Evolutionary conservation across 164 flowering plant genomes (phyloP), one percentile per base, ranked within the genome.

Genomic region (Macadamia integrifolia): DNA sequence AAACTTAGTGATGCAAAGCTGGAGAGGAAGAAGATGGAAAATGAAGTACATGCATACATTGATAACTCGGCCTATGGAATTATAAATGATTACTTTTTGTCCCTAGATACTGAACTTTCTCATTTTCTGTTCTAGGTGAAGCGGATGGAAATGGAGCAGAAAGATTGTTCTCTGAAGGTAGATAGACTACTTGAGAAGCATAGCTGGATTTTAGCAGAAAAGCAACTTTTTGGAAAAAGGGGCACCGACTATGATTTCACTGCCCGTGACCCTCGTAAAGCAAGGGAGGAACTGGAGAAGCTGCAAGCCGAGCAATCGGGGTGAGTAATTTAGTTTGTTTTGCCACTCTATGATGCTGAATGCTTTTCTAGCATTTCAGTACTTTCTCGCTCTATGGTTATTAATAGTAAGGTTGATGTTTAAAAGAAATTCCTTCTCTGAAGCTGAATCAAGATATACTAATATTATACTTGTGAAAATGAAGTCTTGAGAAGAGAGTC

Each of bases 401-500:
- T n/a, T 30, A 48, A 14, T 13, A 4, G 6, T 15, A 31, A 23
- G 6, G 10, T n/a, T n/a, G 17, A 40, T 35, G 31, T 17, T 18
- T 49, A 17, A 18, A 57, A 14, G 69, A 9, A 23, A 11, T 46
- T 13, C 6, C 28, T 42, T 10, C 15, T 57, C 30, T 44, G 44
- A 66, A 44, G 44, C 56, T 43, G 62, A 28, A 49, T 49, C 10
- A 8, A 12, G 31, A 60, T 64, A 11, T 64, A 58, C 49, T 29
- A 1, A 32, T 31, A 40, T 18, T 66, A 52, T 65, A 6, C 62
- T 61, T 60, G 63, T 62, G 30, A 69, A 10, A 31, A 30, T 79
- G 66, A 48, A 95, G 99, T 50, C 93, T 95, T 66, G 99, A 95
- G 86, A 95, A 95, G 76, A 84, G 99, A 76, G 97, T 95, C 67